Evolutionary conservation across 148 eudicot genomes (phyloP), one percentile per base, ranked within the genome.

Genomic region (Amaranthus cruentus): DNA sequence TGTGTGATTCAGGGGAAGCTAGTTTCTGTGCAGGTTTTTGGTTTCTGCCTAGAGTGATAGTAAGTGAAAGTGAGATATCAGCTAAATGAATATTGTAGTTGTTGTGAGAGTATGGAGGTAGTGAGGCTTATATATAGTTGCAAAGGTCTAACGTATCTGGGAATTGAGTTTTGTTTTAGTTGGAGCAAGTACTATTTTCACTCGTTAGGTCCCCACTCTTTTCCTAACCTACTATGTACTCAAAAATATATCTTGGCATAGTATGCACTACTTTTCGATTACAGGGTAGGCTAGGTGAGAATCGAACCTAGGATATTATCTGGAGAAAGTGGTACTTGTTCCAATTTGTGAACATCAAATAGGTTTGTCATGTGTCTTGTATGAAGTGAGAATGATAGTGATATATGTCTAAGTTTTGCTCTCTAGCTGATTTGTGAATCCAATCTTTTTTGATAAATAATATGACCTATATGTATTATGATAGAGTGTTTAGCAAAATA

Each of bases 101-200:
- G 21, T 47, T 68, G 42, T 58, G 65, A 75, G 51, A 58, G 15
- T 15, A 67, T 47, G 44, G 73, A 58, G 51, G 7, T 38, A 52
- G 62, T 43, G 51, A 57, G 38, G 43, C 61, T 42, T 75, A 68
- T 61, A 61, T 69, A 76, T 62, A 62, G 69, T 28, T 69, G 55
- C 56, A 70, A 44, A 62, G 48, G 68, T 62, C 38, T 73, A 56
- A 12, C 9, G 2, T 1, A 15, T 58, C 2, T n/a, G 21, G 7
- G 15, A 68, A 54, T 54, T 6, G 14, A 53, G 7, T 7, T 28
- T 53, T 48, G 4, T 14, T 55, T 43, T 13, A 47, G 2, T 28
- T 28, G 51, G 38, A 12, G 38, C 15, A 49, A 72, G 38, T 38
- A 6, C 9, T 49, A 15, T 28, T 28, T 28, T 28, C 2, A 28